Base-by-base conservation (phyloP, 2,329 filamentous ascomycete species). In the Ophiostoma australiae region DNA sequence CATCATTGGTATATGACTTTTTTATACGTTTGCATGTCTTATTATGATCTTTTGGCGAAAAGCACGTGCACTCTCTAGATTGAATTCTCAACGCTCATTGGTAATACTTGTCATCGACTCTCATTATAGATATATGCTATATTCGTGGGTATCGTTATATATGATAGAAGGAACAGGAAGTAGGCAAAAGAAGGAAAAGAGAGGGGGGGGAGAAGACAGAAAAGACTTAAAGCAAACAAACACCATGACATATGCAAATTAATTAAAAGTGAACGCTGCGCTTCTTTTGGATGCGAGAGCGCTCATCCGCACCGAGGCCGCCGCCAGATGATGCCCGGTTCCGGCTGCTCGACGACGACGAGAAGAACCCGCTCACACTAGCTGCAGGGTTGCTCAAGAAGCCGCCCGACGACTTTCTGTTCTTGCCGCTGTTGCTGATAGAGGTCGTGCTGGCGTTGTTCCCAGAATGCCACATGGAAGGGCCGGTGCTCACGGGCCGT, bases 401-500 rank as follows among this genome's bases (percentile, higher is more conserved):
- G 8, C 61, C 67, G 55, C 58, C 48, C 15, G 66, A 48, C 20
- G 55, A 70, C 55, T 65, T 69, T 66, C 39, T 17, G 17, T 66
- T 41, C 68, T 61, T 37, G 65, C 58, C 33, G 70, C 69, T 23
- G 70, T 70, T 23, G 17, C n/a, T 23, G 8, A 66, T 70, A 23
- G 72, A 76, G 73, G 65, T 41, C 52, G 52, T 73, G 73, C 37
- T 76, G 15, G n/a, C 52, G 31, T 65, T 65, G 31, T 17, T 35
- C 4, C 58, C 31, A 27, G n/a, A 23, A 20, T 65, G 33, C 61
- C 61, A 65, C 61, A 37, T 35, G 20, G 31, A 37, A 0, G 84
- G 82, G 0, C 82, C 84, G 13, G 81, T 82, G 72, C 84, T 87
- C 52, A 80, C 75, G 0, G 85, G 85, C n/a, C 85, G 77, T 0